Base-by-base conservation (phyloP, 139 green algal genomes). In the Chlamydomonas schloesseri region DNA sequence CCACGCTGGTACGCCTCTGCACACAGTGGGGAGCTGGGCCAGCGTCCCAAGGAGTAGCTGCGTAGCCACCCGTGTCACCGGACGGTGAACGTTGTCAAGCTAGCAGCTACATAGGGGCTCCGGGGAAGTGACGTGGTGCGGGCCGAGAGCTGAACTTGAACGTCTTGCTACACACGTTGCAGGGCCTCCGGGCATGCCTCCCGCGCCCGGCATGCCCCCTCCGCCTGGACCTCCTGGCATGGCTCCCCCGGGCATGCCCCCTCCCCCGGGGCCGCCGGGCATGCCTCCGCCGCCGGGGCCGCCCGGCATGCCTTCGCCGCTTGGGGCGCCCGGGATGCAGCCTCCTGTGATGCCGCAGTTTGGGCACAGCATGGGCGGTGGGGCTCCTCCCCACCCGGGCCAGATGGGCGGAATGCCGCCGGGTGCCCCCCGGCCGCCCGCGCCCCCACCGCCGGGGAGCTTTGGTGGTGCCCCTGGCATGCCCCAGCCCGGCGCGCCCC, bases 191-290 rank as follows among this genome's bases (percentile, higher is more conserved):
- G 55, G 55, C 55, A 62, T 62, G 55, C 55, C 55, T 2, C 55
- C 55, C 9, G 8, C 55, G 37, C 24, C 29, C 69, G 33, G 34
- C 26, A 31, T 76, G 42, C 23, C 67, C 11, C 57, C 76, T 50
- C 57, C 76, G 71, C 57, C 36, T 37, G 57, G 26, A 0, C 82
- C 36, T 2, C 71, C 71, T 20, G 82, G 82, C 33, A 81, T 81
- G 71, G 70, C 70, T 0, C 55, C 67, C 15, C 80, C 82, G 10
- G 69, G 76, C n/a, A 83, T 82, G 74, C 74, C 74, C 8, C 47
- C 50, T 13, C 47, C 47, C 8, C 74, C 74, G 5, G 74, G 74
- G 5, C 71, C 71, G 10, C 71, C 37, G 23, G 71, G 71, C 37
- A 76, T 76, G 71, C 37, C 37, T 23, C 71, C 71, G 8, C 37